Conservation (phyloP, 768 basidiomycete species). For the Epithele typhae region DNA sequence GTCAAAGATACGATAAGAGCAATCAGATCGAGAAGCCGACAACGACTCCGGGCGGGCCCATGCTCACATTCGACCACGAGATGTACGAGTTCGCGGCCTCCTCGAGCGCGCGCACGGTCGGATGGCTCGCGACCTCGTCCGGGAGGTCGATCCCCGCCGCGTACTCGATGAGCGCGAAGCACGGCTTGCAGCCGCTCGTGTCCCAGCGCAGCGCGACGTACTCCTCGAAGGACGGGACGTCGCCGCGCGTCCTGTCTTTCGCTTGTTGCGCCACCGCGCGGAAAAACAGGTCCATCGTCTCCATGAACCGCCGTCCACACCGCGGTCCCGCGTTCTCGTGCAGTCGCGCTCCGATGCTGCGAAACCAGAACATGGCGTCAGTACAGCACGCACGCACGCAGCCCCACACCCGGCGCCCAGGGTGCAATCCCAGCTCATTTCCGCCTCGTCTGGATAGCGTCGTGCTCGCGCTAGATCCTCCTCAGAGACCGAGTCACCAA, state of each 20-base stretch:
- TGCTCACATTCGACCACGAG: conserved; percentile 34
- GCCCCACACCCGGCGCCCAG: too few species aligned
- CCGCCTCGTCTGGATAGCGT: too few species aligned
- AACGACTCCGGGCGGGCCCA: not conserved
- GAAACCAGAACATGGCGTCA: too few species aligned
- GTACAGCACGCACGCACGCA: too few species aligned
- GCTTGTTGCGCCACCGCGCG: conserved; percentile 27
- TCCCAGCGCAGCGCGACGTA: conserved; percentile 50
- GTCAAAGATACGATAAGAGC: not conserved
- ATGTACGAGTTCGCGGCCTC: conserved; percentile 44
- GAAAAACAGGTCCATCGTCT: conserved; percentile 26
- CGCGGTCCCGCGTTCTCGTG: conserved; percentile 33
- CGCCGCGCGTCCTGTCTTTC: conserved; percentile 20
- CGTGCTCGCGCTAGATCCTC: too few species aligned
- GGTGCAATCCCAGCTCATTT: too few species aligned
- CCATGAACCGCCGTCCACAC: conserved; percentile 29
- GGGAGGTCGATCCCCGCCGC: conserved; percentile 47
- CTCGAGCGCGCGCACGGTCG: conserved; percentile 39
- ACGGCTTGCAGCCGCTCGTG: conserved; percentile 47
- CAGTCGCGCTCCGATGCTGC: conserved; percentile 32
- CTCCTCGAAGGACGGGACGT: conserved; percentile 37
- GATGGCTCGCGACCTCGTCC: conserved; percentile 46
- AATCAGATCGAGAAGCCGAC: not conserved
- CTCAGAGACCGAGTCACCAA: too few species aligned
- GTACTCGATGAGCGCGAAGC: conserved; percentile 51